These are phyloP conservation scores for Colletotrichum costaricense DNA, from an alignment of 2,329 filamentous ascomycete genomes.

Conservation along the genomic window DNA sequence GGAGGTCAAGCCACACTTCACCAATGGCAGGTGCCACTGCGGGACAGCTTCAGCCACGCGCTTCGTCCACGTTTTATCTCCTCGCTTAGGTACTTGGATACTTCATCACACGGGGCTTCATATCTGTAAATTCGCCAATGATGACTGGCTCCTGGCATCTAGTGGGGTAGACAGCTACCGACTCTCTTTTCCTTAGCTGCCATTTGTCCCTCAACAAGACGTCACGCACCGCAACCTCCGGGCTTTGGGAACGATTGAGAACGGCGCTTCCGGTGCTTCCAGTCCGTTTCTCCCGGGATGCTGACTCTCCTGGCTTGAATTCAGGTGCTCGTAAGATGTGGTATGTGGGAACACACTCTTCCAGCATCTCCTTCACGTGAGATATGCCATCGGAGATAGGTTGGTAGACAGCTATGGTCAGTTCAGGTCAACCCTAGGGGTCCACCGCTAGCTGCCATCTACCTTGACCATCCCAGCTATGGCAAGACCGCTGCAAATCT, in stretches of 20 bases:
- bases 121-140: background rate
- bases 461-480: constrained; percentile 24
- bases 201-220: constrained; percentile 8
- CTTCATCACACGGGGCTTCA: background rate
- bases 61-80: background rate
- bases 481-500: constrained; percentile 33
- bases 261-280: background rate
- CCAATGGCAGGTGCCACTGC: background rate
- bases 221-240: constrained; percentile 11
- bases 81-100: background rate
- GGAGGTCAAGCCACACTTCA: background rate
- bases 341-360: background rate
- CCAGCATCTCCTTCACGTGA: background rate
- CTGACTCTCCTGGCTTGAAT: background rate
- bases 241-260: background rate
- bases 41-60: constrained; percentile 2
- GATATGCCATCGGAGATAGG: background rate
- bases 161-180: constrained; percentile 23
- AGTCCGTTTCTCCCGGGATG: background rate
- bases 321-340: background rate
- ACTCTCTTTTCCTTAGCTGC: background rate
- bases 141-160: constrained; percentile 4
- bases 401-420: background rate
- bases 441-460: constrained; percentile 14
- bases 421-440: constrained; percentile 8